phyloP scores from a whole-genome alignment of 1,139 yeast species.

The Tardiomyces digboiensis region DNA sequence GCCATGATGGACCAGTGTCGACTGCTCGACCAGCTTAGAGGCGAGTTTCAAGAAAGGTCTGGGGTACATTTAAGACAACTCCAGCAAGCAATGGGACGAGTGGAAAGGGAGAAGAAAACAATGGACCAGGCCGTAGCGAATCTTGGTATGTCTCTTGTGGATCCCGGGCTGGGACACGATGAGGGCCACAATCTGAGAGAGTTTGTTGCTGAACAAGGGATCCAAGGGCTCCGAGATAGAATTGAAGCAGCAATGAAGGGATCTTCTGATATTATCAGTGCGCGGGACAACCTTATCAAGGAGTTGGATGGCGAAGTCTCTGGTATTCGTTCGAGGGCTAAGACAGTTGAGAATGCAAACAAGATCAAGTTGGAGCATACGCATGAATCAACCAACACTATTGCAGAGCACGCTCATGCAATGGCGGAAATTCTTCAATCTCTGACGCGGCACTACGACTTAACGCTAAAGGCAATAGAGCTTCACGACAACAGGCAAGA shows the following conservation, averaged over 20 bases:
- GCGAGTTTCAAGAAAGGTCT: neutral
- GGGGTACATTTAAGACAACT: neutral
- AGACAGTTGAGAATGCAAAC: neutral
- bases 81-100: neutral
- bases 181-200: neutral
- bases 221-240: neutral
- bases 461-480: slow-evolving; percentile 22
- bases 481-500: slow-evolving; percentile 8
- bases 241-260: neutral
- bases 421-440: slow-evolving; percentile 62
- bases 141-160: neutral
- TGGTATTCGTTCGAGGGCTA: neutral
- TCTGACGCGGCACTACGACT: slow-evolving; percentile 75
- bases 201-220: neutral
- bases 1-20: slow-evolving; percentile 18
- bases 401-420: slow-evolving; percentile 43
- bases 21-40: neutral
- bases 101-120: neutral
- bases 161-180: neutral
- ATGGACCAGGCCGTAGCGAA: neutral
- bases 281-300: neutral
- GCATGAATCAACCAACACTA: neutral
- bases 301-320: neutral
- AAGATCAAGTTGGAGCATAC: neutral
- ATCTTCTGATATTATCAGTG: neutral